Evolutionary conservation across 257 asterid genomes (phyloP), one percentile per base, ranked within the genome.

Genomic region (Solanum boliviense): DNA sequence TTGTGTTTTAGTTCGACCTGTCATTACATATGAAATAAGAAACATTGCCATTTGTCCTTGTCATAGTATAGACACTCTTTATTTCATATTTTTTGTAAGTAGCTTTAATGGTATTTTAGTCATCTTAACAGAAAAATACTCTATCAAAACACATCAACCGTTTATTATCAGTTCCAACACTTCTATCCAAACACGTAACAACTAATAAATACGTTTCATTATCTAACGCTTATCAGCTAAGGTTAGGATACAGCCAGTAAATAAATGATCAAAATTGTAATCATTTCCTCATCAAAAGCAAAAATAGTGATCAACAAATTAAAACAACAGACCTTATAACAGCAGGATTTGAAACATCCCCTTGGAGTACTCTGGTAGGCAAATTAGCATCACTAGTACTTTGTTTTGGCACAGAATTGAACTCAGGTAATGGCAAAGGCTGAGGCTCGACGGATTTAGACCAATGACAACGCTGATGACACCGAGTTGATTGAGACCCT

Each of bases 381-480:
- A 88, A 74, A 35, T 90, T 82, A 39, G 87, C 89, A 58, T 87
- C 31, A 76, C 35, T 13, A 39, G 23, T 76, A 39, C 84, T 39
- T 20, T 27, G 41, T 82, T 82, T 82, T 18, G 29, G 70, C 15
- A 31, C 70, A 82, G 44, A 48, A 82, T 48, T 82, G 27, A 41
- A 15, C 68, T 67, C 88, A 15, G 65, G 89, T 60, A 75, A 88
- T 18, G 98, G 98, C 85, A 95, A 93, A 36, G 98, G 98, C 83
- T 89, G 96, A 16, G 98, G 98, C 86, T 91, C 92, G 65, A 94
- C 98, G 1, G 95, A 92, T 87, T 90, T 92, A 71, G 97, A 92
- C 98, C 98, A 94, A 89, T 89, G 95, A 29, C 60, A 23, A 20
- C 5, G 32, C 29, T 71, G 87, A 38, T 48, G 84, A 27, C 23